These are phyloP conservation scores for Strigomonas culicis DNA, from an alignment of 208 protist genomes.

Conservation along the genomic window DNA sequence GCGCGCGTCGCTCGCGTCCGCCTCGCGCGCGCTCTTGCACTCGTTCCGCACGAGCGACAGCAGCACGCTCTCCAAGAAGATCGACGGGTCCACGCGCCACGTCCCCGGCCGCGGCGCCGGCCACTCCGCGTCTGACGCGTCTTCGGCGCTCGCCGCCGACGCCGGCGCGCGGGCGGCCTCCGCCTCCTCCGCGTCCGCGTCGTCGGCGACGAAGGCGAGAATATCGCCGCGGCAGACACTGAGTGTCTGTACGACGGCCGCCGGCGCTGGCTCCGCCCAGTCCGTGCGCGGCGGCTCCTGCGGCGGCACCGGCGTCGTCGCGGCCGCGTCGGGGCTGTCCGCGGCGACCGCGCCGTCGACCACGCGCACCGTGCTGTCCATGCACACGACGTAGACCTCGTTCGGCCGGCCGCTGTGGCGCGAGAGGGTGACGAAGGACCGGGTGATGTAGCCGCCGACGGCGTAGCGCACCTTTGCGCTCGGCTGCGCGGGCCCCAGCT, in stretches of 20 bases:
- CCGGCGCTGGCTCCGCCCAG: background rate
- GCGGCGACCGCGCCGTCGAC: slow-evolving; percentile 18
- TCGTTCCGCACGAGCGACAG: slow-evolving; percentile 66
- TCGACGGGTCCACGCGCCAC: slow-evolving; percentile 35
- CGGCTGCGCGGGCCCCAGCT: background rate
- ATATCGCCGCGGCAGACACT: slow-evolving; percentile 40
- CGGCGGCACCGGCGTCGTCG: slow-evolving; percentile 2
- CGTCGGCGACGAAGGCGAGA: slow-evolving; percentile 7
- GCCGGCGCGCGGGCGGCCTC: background rate
- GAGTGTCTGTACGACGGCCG: slow-evolving; percentile 13
- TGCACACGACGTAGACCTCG: slow-evolving; percentile 56
- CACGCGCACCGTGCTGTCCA: slow-evolving; percentile 39
- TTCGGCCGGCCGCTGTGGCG: slow-evolving; percentile 20
- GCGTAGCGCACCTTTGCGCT: slow-evolving; percentile 32
- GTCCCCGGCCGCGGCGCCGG: slow-evolving; percentile 15
- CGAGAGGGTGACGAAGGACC: slow-evolving; percentile 16
- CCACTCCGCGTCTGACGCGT: background rate
- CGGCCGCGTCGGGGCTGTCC: slow-evolving; percentile 12
- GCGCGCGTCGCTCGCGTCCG: slow-evolving; percentile 33
- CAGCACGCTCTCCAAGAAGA: slow-evolving; percentile 57
- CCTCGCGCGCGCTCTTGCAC: slow-evolving; percentile 62
- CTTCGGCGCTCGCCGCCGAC: background rate
- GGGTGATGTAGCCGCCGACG: slow-evolving; percentile 46
- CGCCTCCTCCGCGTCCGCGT: background rate
- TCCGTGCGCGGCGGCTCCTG: background rate